A percentile compares a stretch with the other conserved stretches of the same genome.
phyloP scores from a whole-genome alignment of 2,329 filamentous ascomycete genomes.

The Akanthomyces dipterigenus region DNA sequence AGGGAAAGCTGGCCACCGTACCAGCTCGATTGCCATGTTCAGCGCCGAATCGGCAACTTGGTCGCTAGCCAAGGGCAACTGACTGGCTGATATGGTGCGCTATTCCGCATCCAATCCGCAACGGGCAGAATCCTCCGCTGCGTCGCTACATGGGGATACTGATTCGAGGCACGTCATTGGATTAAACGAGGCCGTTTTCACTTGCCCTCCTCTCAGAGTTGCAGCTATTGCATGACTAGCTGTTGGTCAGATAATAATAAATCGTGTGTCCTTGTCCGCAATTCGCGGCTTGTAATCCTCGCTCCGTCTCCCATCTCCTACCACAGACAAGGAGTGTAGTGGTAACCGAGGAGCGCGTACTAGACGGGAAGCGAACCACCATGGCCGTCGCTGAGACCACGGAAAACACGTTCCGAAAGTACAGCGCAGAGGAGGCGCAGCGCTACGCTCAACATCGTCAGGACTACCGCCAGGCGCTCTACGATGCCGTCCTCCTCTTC shows the following conservation, averaged over 20 bases:
- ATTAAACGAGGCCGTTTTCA: too few species aligned
- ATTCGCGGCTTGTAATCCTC: too few species aligned
- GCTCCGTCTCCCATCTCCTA: too few species aligned
- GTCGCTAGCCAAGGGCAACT: background rate
- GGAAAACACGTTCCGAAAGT: background rate
- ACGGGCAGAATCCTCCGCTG: background rate
- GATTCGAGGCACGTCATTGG: background rate
- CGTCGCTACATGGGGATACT: background rate
- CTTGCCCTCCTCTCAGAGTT: background rate
- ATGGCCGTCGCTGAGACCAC: background rate
- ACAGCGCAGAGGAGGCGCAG: slow-evolving; percentile 30
- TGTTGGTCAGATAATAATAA: too few species aligned
- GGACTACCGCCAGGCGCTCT: slow-evolving; percentile 39
- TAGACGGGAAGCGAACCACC: too few species aligned
- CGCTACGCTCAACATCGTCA: slow-evolving; percentile 36
- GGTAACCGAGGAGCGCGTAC: too few species aligned
- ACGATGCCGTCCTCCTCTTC: slow-evolving; percentile 37
- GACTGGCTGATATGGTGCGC: background rate
- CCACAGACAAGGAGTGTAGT: too few species aligned
- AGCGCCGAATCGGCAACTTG: background rate
- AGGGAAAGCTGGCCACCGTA: too few species aligned
- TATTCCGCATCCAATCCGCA: background rate
- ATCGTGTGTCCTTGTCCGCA: too few species aligned
- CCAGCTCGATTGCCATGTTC: background rate
- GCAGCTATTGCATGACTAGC: background rate